Percentiles rank a stretch among this genome's conserved stretches.
These are phyloP conservation scores for Quercus berberidifolia DNA, from an alignment of 306 rosid genomes.

Conservation along the genomic window DNA sequence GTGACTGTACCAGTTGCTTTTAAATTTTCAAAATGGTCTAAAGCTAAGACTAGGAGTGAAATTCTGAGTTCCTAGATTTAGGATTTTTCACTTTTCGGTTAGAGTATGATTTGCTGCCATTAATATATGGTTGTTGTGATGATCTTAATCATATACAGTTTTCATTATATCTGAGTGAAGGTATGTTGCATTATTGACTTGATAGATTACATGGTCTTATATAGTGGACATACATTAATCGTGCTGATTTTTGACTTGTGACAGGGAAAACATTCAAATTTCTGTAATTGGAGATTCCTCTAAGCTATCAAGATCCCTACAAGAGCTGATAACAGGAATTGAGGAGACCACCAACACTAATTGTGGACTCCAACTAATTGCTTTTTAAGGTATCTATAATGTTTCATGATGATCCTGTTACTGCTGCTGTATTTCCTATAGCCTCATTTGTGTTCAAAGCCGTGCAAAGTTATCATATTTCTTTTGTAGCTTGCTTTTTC, in stretches of 20 bases:
- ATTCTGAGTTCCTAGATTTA: too few species aligned
- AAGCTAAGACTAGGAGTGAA: too few species aligned
- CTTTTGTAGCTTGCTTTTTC: neutral
- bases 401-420: neutral
- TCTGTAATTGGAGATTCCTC: conserved; percentile 65
- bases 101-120: too few species aligned
- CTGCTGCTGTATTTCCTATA: neutral
- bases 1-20: too few species aligned
- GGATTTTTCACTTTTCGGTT: too few species aligned
- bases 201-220: too few species aligned
- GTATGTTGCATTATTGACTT: neutral
- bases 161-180: too few species aligned
- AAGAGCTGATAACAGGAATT: conserved; percentile 20
- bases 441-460: neutral
- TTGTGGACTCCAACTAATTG: conserved; percentile 44
- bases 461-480: neutral
- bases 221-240: too few species aligned
- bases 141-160: too few species aligned
- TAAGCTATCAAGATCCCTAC: conserved; percentile 40
- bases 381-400: neutral
- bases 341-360: conserved; percentile 47
- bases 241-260: neutral
- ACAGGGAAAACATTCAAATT: conserved; percentile 51
- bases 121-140: too few species aligned
- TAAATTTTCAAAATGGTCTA: too few species aligned